Conservation (phyloP, 768 basidiomycete species). For the Pleurotus eryngii region DNA sequence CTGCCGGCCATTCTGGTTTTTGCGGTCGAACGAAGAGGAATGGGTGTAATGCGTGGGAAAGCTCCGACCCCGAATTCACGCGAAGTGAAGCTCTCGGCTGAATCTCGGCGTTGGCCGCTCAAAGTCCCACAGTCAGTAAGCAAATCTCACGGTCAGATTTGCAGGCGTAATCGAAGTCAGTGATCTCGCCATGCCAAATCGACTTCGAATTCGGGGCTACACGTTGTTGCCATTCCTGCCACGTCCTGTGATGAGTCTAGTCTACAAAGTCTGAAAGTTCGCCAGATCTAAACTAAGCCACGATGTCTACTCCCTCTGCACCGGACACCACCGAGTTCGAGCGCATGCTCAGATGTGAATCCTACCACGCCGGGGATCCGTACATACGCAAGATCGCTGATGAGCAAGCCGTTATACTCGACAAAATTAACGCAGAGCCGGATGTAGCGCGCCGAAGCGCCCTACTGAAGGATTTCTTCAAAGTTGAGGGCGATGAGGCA, state of each 20-base stretch:
- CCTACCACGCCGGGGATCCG: conserved; percentile 1
- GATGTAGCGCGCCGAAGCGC: neutral
- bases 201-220: no score
- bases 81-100: neutral
- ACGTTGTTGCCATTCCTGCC: no score
- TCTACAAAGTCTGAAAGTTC: no score
- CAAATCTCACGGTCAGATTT: no score
- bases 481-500: neutral
- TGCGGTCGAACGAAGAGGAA: conserved; percentile 19
- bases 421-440: neutral
- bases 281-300: no score
- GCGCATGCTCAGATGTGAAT: neutral
- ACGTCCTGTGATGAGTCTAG: no score
- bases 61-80: conserved; percentile 8
- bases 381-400: conserved; percentile 3
- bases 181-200: no score
- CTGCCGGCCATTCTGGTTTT: conserved; percentile 59
- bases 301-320: no score
- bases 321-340: neutral
- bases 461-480: conserved; percentile 6
- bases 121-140: no score
- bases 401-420: neutral
- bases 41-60: conserved; percentile 9
- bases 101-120: no score
- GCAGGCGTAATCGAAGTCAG: no score